Evolutionary conservation across 495 filamentous ascomycete species (phyloP).

Genomic region (Peziza echinospora): DNA sequence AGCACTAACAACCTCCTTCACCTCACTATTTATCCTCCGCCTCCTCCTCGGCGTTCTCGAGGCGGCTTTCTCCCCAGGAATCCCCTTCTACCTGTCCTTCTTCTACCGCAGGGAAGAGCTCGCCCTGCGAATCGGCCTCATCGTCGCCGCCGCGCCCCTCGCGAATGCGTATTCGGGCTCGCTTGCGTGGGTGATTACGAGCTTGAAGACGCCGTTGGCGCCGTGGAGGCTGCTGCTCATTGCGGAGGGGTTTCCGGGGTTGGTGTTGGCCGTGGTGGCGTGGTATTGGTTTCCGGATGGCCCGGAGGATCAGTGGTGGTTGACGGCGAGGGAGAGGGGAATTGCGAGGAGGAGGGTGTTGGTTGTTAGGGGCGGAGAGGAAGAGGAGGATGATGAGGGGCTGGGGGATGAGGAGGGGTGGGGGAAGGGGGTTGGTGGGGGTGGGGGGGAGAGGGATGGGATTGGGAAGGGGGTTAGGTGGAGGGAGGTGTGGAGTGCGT

Average conservation of each 20-base stretch:
- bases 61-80: constrained; percentile 45
- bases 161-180: constrained; percentile 69
- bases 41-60: constrained; percentile 48
- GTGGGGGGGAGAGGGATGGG: constrained; percentile 10
- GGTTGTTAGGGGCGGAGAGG: constrained; percentile 33
- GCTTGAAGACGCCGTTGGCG: constrained; percentile 39
- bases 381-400: constrained; percentile 38
- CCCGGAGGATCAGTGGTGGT: constrained; percentile 44
- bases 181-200: constrained; percentile 65
- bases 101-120: constrained; percentile 67
- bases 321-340: constrained; percentile 46
- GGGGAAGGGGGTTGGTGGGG: constrained; percentile 17
- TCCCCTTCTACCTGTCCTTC: constrained; percentile 57
- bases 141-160: constrained; percentile 55
- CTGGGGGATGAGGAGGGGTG: constrained; percentile 23
- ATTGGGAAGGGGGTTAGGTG: constrained; percentile 10
- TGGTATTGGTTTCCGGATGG: constrained; percentile 53
- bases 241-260: constrained; percentile 57
- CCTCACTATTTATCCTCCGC: constrained; percentile 41
- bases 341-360: constrained; percentile 45
- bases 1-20: constrained; percentile 37
- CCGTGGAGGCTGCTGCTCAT: constrained; percentile 70
- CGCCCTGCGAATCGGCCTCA: constrained; percentile 54
- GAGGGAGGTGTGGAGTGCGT: constrained; percentile 12
- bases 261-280: constrained; percentile 40